phyloP scores from a whole-genome alignment of 2,329 filamentous ascomycete genomes.

The Leptodontidium sp. region DNA sequence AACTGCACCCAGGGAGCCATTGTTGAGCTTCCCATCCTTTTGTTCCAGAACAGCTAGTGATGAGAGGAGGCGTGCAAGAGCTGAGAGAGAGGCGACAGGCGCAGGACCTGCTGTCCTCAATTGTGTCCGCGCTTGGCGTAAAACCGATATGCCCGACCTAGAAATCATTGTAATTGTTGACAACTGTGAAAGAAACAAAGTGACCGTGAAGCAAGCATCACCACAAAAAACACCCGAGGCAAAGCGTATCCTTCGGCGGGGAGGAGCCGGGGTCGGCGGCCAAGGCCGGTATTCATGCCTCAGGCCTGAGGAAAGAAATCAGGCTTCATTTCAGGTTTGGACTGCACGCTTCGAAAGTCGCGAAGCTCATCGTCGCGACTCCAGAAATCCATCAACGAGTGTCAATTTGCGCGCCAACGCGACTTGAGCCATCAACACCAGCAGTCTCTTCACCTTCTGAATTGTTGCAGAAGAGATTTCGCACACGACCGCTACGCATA shows the following conservation, averaged over 20 bases:
- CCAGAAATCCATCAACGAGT: conserved; percentile 33
- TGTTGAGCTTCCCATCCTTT: conserved; percentile 84
- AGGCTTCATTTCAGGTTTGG: background rate
- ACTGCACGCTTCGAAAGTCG: conserved; percentile 4
- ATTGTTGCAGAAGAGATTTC: conserved; percentile 13
- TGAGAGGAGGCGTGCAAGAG: conserved; percentile 76
- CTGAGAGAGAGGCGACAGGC: conserved; percentile 54
- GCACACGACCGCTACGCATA: background rate
- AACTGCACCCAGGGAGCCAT: conserved; percentile 83
- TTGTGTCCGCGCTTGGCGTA: conserved; percentile 49
- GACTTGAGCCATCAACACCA: conserved; percentile 31
- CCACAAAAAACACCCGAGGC: conserved; percentile 29
- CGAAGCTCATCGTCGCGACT: conserved; percentile 29
- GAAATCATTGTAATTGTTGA: conserved; percentile 45
- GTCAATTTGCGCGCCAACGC: conserved; percentile 35
- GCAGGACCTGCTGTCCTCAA: conserved; percentile 51
- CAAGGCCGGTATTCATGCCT: background rate
- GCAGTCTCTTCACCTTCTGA: conserved; percentile 1
- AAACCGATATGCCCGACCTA: conserved; percentile 39
- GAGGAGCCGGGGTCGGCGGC: background rate
- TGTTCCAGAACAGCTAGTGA: conserved; percentile 94
- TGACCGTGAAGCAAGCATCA: conserved; percentile 18
- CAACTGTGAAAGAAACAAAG: conserved; percentile 17
- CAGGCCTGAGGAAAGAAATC: background rate
- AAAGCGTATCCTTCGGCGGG: conserved; percentile 20